phyloP scores from a whole-genome alignment of 768 basidiomycete species.

The Tephrocybe rancida region DNA sequence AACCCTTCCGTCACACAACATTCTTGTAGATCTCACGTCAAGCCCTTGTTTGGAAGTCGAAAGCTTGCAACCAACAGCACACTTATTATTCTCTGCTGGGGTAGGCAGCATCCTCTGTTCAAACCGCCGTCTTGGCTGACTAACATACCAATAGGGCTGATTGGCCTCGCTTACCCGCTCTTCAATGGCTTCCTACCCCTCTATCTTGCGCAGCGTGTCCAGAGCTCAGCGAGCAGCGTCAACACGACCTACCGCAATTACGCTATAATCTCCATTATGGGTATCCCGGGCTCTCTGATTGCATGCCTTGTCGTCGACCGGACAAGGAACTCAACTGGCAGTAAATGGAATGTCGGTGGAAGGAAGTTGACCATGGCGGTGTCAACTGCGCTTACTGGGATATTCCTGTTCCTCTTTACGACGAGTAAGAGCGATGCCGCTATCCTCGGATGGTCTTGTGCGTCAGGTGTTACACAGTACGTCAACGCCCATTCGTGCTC shows the following conservation, averaged over 20 bases:
- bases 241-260: conserved; percentile 48
- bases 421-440: conserved; percentile 40
- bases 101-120: conserved; percentile 27
- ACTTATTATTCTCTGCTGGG: conserved; percentile 55
- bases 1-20: neutral
- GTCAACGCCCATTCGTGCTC: conserved; percentile 5
- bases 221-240: conserved; percentile 21
- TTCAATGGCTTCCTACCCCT: conserved; percentile 54
- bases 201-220: conserved; percentile 40
- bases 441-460: conserved; percentile 49
- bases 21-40: conserved; percentile 44
- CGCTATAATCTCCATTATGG: conserved; percentile 47
- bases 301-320: conserved; percentile 47
- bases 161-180: conserved; percentile 57
- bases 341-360: conserved; percentile 40
- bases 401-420: conserved; percentile 56
- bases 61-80: conserved; percentile 47
- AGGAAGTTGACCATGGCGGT: conserved; percentile 46
- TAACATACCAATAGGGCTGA: conserved; percentile 29
- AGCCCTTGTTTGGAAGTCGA: conserved; percentile 47
- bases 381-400: conserved; percentile 44
- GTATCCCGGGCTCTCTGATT: conserved; percentile 49
- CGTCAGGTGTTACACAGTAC: conserved; percentile 40
- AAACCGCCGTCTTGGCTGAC: neutral
- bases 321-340: conserved; percentile 32